phyloP scores from a whole-genome alignment of 306 rosid species.

The Hippophae tibetana region DNA sequence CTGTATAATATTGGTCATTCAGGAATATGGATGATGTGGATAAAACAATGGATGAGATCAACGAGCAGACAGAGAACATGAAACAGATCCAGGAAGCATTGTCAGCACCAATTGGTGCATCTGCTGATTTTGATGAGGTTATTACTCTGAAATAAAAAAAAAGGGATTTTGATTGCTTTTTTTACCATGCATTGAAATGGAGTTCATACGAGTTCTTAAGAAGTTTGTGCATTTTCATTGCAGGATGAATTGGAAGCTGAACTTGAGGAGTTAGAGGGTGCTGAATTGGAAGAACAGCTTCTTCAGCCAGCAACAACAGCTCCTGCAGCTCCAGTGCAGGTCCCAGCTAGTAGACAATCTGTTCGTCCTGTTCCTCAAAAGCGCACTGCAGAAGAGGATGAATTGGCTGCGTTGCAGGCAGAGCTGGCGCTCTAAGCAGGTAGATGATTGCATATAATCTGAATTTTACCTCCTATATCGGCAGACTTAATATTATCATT shows the following conservation, averaged over 20 bases:
- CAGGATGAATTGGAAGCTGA: slow-evolving; percentile 98
- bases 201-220: slow-evolving; percentile 4
- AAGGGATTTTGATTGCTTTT: neutral
- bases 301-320: slow-evolving; percentile 90
- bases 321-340: slow-evolving; percentile 86
- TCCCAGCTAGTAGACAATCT: slow-evolving; percentile 68
- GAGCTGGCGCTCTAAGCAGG: slow-evolving; percentile 95
- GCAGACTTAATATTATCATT: neutral
- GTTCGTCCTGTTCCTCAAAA: slow-evolving; percentile 63
- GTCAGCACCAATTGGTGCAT: slow-evolving; percentile 78
- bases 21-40: slow-evolving; percentile 97
- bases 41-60: slow-evolving; percentile 97
- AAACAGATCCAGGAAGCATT: slow-evolving; percentile 95
- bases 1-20: slow-evolving; percentile 11
- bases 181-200: slow-evolving; percentile 5
- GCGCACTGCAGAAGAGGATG: slow-evolving; percentile 85
- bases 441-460: slow-evolving; percentile 25
- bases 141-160: slow-evolving; percentile 6
- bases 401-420: slow-evolving; percentile 92
- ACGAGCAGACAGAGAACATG: slow-evolving; percentile 97
- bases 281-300: slow-evolving; percentile 95
- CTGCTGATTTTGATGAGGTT: slow-evolving; percentile 96
- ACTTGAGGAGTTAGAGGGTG: slow-evolving; percentile 94
- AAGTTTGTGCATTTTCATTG: slow-evolving; percentile 17
- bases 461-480: neutral